A percentile compares a stretch with the other conserved stretches of the same genome.
Evolutionary conservation across 2,329 filamentous ascomycete genomes (phyloP).

Genomic region (Pseudodiploospora longispora): DNA sequence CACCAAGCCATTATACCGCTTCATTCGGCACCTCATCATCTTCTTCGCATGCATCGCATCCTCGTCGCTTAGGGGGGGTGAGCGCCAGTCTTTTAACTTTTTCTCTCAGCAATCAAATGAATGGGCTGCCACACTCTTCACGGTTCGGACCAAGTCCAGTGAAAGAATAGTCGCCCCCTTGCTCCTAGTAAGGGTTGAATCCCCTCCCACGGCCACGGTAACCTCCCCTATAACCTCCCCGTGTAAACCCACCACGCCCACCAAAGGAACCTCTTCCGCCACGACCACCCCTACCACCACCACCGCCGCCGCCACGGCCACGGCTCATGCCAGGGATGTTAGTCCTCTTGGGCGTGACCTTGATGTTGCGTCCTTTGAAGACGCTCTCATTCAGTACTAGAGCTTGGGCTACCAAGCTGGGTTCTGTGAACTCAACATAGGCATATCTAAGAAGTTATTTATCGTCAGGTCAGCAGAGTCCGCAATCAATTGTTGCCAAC

Average conservation of each 20-base stretch:
- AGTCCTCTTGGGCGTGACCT: slow-evolving; percentile 90
- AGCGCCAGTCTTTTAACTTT: too few species aligned
- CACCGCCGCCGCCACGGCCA: slow-evolving; percentile 56
- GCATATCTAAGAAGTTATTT: slow-evolving; percentile 61
- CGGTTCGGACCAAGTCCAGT: slow-evolving; percentile 12
- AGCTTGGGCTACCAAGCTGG: slow-evolving; percentile 84
- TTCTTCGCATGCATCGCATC: too few species aligned
- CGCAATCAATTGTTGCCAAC: too few species aligned
- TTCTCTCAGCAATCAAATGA: too few species aligned
- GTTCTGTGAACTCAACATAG: slow-evolving; percentile 97
- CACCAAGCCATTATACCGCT: too few species aligned
- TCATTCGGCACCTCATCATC: too few species aligned
- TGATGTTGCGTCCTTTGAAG: slow-evolving; percentile 90
- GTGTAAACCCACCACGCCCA: slow-evolving; percentile 45
- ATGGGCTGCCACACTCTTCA: not conserved
- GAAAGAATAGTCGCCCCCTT: slow-evolving; percentile 21
- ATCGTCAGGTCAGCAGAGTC: slow-evolving; percentile 9
- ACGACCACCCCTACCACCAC: slow-evolving; percentile 31
- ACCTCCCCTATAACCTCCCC: slow-evolving; percentile 58
- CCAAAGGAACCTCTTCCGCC: slow-evolving; percentile 33
- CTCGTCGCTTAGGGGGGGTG: too few species aligned
- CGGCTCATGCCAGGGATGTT: slow-evolving; percentile 93
- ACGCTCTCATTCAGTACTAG: slow-evolving; percentile 93
- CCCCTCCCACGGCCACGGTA: slow-evolving; percentile 60
- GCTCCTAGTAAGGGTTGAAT: slow-evolving; percentile 54